Evolutionary conservation across 2,329 filamentous ascomycete species (phyloP).

Genomic region (Pseudocercospora pini-densiflorae): DNA sequence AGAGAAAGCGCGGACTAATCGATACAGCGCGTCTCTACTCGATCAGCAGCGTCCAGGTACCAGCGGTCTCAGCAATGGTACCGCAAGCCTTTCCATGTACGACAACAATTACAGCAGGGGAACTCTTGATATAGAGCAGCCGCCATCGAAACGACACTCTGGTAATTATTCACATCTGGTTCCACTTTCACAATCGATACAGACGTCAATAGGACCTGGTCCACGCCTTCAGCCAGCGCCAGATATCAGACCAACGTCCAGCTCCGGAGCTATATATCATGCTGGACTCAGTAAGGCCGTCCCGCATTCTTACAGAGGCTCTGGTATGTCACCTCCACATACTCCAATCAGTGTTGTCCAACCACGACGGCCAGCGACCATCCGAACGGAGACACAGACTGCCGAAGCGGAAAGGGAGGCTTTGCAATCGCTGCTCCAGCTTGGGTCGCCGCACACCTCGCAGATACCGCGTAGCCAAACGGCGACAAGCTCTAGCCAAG

Average conservation of each 20-base stretch:
- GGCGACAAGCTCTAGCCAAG: constrained; percentile 19
- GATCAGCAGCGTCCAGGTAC: constrained; percentile 36
- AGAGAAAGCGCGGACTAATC: constrained; percentile 54
- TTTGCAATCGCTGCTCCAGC: constrained; percentile 77
- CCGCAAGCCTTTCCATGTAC: constrained; percentile 35
- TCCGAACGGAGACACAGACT: constrained; percentile 72
- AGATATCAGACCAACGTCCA: constrained; percentile 35
- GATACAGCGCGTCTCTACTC: constrained; percentile 34
- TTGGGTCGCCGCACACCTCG: constrained; percentile 59
- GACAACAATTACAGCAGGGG: constrained; percentile 28
- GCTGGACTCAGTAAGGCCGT: constrained; percentile 13
- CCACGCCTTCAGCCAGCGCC: constrained; percentile 36
- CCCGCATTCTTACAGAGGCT: constrained; percentile 14
- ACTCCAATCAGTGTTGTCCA: constrained; percentile 39
- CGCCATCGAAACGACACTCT: constrained; percentile 40
- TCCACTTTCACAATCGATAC: constrained; percentile 19
- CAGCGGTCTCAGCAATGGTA: constrained; percentile 35
- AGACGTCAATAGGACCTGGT: constrained; percentile 7
- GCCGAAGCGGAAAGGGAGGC: constrained; percentile 76
- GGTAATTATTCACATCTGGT: constrained; percentile 31
- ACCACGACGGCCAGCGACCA: constrained; percentile 49
- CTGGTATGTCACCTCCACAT: constrained; percentile 38
- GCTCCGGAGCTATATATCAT: constrained; percentile 18
- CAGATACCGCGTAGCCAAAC: constrained; percentile 43
- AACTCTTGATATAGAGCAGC: constrained; percentile 23